A percentile compares a stretch with the other conserved stretches of the same genome.
These are phyloP conservation scores for Xylogone sp. DNA, from an alignment of 2,329 filamentous ascomycete species.

Conservation along the genomic window DNA sequence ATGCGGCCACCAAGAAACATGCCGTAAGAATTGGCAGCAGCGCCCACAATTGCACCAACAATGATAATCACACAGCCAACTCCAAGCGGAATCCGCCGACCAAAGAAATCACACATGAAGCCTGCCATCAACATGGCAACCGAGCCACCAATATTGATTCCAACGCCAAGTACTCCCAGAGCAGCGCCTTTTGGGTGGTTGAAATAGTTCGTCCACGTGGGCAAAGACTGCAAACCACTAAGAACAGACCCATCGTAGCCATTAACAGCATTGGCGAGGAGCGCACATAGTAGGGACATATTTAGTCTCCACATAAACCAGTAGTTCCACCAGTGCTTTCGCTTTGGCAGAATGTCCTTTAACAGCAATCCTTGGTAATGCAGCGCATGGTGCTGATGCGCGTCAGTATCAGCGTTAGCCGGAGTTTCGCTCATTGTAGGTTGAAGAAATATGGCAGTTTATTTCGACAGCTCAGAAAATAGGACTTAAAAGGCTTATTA, in stretches of 20 bases:
- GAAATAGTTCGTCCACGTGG: conserved; percentile 33
- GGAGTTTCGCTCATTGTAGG: not conserved
- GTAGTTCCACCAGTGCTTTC: not conserved
- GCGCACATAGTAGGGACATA: conserved; percentile 35
- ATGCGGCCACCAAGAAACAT: conserved; percentile 18
- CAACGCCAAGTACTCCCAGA: conserved; percentile 39
- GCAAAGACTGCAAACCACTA: conserved; percentile 42
- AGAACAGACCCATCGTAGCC: conserved; percentile 47
- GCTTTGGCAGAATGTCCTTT: not conserved
- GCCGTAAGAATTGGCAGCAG: conserved; percentile 8
- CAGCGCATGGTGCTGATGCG: not conserved
- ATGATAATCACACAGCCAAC: conserved; percentile 36
- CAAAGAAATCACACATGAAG: conserved; percentile 38
- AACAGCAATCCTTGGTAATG: not conserved
- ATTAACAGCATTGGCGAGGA: conserved; percentile 41
- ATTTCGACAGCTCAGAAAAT: not conserved
- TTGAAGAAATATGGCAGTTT: not conserved
- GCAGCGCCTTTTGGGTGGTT: conserved; percentile 35
- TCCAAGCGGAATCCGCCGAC: conserved; percentile 40
- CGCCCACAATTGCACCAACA: conserved; percentile 16
- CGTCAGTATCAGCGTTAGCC: not conserved
- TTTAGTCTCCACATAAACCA: conserved; percentile 11
- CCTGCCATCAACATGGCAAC: conserved; percentile 38
- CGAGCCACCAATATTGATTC: conserved; percentile 29
- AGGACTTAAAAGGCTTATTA: not conserved